phyloP scores from a whole-genome alignment of 768 basidiomycete genomes.

The Steccherinum ochraceum region DNA sequence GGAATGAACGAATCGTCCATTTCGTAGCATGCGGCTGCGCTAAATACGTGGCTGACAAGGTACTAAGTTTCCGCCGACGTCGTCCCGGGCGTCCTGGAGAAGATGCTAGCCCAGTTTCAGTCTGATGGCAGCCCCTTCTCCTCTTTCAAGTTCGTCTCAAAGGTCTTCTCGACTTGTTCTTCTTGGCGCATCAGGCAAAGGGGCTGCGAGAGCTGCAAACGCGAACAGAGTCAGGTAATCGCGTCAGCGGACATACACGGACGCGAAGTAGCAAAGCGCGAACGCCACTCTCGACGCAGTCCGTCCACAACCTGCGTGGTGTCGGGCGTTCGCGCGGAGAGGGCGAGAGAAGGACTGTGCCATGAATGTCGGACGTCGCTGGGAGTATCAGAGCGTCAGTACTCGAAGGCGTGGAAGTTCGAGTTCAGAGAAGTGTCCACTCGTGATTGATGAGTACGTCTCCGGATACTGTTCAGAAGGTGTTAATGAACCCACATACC shows the following conservation, averaged over 20 bases:
- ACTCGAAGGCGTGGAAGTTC: not conserved
- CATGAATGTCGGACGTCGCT: not conserved
- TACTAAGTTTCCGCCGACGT: constrained; percentile 1
- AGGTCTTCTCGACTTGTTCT: not conserved
- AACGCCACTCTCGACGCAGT: not conserved
- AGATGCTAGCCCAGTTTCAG: not conserved
- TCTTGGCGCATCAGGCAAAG: no score
- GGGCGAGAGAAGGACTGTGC: not conserved
- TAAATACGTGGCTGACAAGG: not conserved
- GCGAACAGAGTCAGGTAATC: no score
- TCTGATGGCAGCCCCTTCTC: no score
- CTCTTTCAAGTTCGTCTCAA: not conserved
- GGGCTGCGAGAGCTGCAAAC: no score
- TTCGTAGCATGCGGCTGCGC: not conserved
- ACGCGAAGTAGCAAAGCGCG: not conserved
- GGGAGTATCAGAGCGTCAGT: not conserved
- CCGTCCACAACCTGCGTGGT: no score
- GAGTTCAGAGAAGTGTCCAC: not conserved
- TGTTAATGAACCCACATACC: not conserved
- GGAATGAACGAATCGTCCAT: not conserved
- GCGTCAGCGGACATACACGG: not conserved
- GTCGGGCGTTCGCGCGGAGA: no score
- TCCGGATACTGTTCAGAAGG: not conserved
- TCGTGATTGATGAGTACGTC: not conserved
- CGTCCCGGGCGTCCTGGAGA: not conserved